Evolutionary conservation across 1,284 basidiomycete genomes (phyloP), one percentile per base, ranked within the genome.

Genomic region (Microbotryum saponariae): DNA sequence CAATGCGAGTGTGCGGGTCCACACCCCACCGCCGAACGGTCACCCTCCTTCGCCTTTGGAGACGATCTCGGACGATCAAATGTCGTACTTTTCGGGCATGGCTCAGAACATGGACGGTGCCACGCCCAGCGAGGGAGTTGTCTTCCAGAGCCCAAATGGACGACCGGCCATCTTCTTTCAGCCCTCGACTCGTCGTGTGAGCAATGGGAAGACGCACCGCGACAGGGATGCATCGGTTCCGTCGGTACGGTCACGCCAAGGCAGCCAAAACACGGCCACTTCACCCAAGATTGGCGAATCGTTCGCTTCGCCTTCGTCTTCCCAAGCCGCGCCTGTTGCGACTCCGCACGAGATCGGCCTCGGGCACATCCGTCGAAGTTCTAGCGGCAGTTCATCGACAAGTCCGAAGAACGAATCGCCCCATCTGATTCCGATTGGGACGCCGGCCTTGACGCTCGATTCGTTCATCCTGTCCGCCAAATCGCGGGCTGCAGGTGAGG

Each of bases 131-230:
- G 64, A 71, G 50, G 94, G 94, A 0, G 82, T 97, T 23, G 82
- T 97, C 50, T 87, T 98, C 56, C 90, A 93, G 68, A 89, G 86
- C 72, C 89, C 90, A 0, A 91, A 96, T 73, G 94, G 94, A 0
- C 85, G 91, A 65, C 89, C 91, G 0, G 84, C 90, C 23, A 93
- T 98, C 67, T 91, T 92, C 77, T 98, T 98, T 76, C 88, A 93
- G 69, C 94, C 94, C 0, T 27, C 21, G 8, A 45, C 31, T 8
- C 37, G 37, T 42, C 37, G 37, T 42, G 37, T 42, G 14, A 42
- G 37, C 37, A 42, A 42, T 18, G 37, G 37, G 16, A 42, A 42
- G 37, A 18, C 12, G 16, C 37, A 42, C 16, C 37, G 37, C 14
- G 37, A 42, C 37, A 42, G 37, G 37, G 37, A 42, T 18, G 37